Base-by-base conservation (phyloP, 441 rosid species). In the Mallotus japonicus region DNA sequence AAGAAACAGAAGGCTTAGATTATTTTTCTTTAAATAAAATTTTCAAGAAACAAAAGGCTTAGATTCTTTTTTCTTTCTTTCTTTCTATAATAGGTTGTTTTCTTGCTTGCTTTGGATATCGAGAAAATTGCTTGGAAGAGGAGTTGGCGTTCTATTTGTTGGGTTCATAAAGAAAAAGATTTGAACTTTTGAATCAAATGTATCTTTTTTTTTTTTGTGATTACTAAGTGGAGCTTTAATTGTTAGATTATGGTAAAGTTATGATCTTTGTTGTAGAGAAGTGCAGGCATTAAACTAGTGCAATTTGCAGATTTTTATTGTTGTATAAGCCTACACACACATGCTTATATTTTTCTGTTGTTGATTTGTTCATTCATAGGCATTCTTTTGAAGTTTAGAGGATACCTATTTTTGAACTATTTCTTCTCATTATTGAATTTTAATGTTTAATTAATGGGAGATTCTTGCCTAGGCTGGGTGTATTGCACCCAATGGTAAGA, bases 81-180 rank as follows among this genome's bases (percentile, higher is more conserved):
- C 12, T 20, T 60, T 40, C 55, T 67, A 9, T 7, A 53, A 93
- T 93, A 97, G 89, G 90, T 74, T 93, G 97, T 83, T 92, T 92
- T 78, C 83, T 79, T 70, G 88, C 81, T 62, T 93, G 98, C 75
- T 93, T 92, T 78, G 95, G 98, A 80, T 82, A 64, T 49, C n/a
- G 6, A 70, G 66, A 63, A 64, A 66, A 58, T 9, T 15, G 0
- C 5, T 11, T 22, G 6, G 0, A 8, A 16, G 15, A 34, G 37
- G 40, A 16, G 61, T 3, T 53, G 13, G 37, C 5, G 37, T 34
- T 24, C 28, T 24, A 1, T 24, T 17, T 15, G 14, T 67, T 53
- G 50, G 11, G 20, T 16, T 13, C 4, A 13, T 50, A 24, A 9
- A 37, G 20, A 40, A 34, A 34, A 34, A 34, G 37, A 5, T 67